These are phyloP conservation scores for Vitis hybrid DNA, from an alignment of 177 flowering plant genomes.

Conservation along the genomic window DNA sequence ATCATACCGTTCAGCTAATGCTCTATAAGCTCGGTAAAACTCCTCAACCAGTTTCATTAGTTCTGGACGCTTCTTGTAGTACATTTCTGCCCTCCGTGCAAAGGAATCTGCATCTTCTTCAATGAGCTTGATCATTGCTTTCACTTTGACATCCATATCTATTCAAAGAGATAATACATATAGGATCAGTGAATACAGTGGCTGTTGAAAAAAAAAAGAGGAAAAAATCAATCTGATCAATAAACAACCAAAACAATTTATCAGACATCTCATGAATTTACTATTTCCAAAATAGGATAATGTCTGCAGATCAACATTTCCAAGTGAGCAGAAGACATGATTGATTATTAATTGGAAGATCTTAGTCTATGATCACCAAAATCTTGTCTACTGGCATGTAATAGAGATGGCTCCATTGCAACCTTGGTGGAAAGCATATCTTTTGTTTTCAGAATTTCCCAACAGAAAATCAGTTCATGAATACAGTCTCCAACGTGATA, in stretches of 20 bases:
- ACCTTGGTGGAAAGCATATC: too few relatives aligned
- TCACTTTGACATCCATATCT: slow-evolving; percentile 93
- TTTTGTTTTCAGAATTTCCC: too few relatives aligned
- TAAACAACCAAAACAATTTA: too few relatives aligned
- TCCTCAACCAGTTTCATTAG: slow-evolving; percentile 96
- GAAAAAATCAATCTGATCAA: neutral
- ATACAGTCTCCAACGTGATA: too few relatives aligned
- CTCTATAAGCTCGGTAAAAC: slow-evolving; percentile 92
- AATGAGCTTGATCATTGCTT: slow-evolving; percentile 92
- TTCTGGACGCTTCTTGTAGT: slow-evolving; percentile 97
- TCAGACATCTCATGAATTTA: too few relatives aligned
- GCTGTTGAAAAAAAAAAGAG: neutral
- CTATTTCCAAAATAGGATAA: too few relatives aligned
- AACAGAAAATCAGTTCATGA: slow-evolving; percentile 9
- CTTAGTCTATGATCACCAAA: neutral
- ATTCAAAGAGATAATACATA: slow-evolving; percentile 14
- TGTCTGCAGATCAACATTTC: too few relatives aligned
- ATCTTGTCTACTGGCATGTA: neutral
- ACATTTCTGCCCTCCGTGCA: slow-evolving; percentile 98
- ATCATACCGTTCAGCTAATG: slow-evolving; percentile 95
- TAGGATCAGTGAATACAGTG: neutral
- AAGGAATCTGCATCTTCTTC: slow-evolving; percentile 98
- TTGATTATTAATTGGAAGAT: neutral
- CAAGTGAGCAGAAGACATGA: too few relatives aligned
- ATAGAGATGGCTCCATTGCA: too few relatives aligned